Evolutionary conservation across 495 filamentous ascomycete genomes (phyloP).

Genomic region (Aspergillus nidulans): DNA sequence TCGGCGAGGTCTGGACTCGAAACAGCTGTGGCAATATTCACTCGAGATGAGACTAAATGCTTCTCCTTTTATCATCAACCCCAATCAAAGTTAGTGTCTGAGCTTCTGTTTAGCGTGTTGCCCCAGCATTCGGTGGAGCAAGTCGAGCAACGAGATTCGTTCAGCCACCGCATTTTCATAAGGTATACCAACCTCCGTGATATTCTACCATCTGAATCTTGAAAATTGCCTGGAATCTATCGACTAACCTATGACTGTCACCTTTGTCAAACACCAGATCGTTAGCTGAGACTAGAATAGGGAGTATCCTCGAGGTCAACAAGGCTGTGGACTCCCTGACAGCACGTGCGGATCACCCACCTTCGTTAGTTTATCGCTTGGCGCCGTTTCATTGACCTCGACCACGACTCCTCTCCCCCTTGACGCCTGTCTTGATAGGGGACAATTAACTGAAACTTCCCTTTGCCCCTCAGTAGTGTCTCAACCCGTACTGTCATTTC

Average conservation of each 20-base stretch:
- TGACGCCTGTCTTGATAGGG: background rate
- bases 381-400: slow-evolving; percentile 12
- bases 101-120: slow-evolving; percentile 11
- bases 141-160: slow-evolving; percentile 14
- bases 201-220: slow-evolving; percentile 2
- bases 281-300: background rate
- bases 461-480: background rate
- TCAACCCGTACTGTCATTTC: background rate
- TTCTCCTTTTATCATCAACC: background rate
- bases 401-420: slow-evolving; percentile 6
- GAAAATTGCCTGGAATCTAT: background rate
- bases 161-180: slow-evolving; percentile 28
- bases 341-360: slow-evolving; percentile 14
- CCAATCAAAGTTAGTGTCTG: background rate
- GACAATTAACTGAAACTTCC: background rate
- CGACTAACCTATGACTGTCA: background rate
- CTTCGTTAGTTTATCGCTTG: slow-evolving; percentile 16
- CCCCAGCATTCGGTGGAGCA: slow-evolving; percentile 9
- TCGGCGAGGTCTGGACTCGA: background rate
- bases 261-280: background rate
- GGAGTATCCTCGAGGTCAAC: background rate
- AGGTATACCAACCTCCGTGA: slow-evolving; percentile 19
- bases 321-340: slow-evolving; percentile 6
- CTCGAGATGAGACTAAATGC: background rate
- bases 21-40: background rate